Evolutionary conservation across 345 rosid genomes (phyloP), one percentile per base, ranked within the genome.

Genomic region (Hibiscus mutabilis): DNA sequence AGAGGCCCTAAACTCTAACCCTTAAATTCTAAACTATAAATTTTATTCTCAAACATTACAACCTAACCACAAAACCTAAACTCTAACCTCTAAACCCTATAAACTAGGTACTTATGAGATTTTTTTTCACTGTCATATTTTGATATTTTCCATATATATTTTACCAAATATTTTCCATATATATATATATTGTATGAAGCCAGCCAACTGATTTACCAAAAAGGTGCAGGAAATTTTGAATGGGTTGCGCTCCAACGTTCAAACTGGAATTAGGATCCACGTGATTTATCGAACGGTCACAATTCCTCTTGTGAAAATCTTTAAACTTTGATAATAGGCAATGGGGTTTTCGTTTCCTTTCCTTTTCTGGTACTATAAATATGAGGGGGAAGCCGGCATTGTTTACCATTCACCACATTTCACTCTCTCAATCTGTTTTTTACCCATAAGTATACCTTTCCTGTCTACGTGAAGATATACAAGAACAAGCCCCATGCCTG

Each of bases 281-380:
- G 86, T 83, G 86, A 83, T 76, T 15, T 35, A 83, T 83, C 70
- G 6, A 64, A 64, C 75, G 75, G 75, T 73, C 75, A 63, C 63
- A 73, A 78, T 51, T 63, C 77, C 77, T 76, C 95, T 85, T 89
- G 93, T 86, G 97, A 86, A 76, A 57, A 71, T 77, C 85, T 88
- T 89, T 80, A 87, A 73, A 61, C 76, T 53, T 51, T 0, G 51
- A 21, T n/a, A n/a, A n/a, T n/a, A n/a, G n/a, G n/a, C n/a, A n/a
- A n/a, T n/a, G n/a, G n/a, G n/a, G n/a, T n/a, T n/a, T n/a, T n/a
- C n/a, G n/a, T n/a, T 61, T 21, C 14, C n/a, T 35, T 24, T 59
- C 4, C 19, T 14, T 33, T 3, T 12, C 9, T 53, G 8, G 4
- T 56, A 53, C 56, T 73, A 73, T 73, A 73, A 64, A 73, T 64